Base-by-base conservation (phyloP, 1,284 basidiomycete genomes). In the Fomitopsis pinicola region DNA sequence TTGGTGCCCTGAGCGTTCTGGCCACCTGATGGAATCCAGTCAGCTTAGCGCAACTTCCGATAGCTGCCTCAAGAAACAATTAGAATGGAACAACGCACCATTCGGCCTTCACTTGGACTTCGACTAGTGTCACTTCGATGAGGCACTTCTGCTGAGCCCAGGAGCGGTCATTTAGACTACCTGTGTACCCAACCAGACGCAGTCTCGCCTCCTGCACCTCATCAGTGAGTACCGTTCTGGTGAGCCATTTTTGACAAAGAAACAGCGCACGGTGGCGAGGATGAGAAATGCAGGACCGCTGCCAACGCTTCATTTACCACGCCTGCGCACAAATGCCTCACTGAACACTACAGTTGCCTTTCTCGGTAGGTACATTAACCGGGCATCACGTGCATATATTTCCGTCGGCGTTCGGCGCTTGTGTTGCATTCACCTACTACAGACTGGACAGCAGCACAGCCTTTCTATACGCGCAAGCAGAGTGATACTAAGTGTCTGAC, bases 321-420 rank as follows among this genome's bases (percentile, higher is more conserved):
- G 36, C 52, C 52, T 35, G 17, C 46, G 58, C 58, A 59, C 58
- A 59, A 59, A 42, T 53, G 58, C 58, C 58, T 59, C 58, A 59
- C 14, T 53, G 26, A 59, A 2, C 22, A 53, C 58, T 42, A 59
- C 36, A 26, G 22, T 48, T 59, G 15, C 58, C 58, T 33, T 36
- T 48, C 15, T 36, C 36, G 30, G 57, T 6, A 53, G 10, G 35
- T 15, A 19, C 44, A 9, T 33, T n/a, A 40, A 33, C 5, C 35
- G 7, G 8, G 12, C 40, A 22, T 58, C 57, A 58, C 57, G 57
- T 58, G 57, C 14, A 15, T 5, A 6, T 4, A 44, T 8, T 6
- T 40, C 6, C 10, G 15, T 22, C 6, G 4, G 17, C 17, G 10
- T 15, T n/a, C 5, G 10, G 19, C 19, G 19, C 45, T 22, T 26